Conservation (phyloP, 148 eudicot genomes). For the Nyssa sinensis region DNA sequence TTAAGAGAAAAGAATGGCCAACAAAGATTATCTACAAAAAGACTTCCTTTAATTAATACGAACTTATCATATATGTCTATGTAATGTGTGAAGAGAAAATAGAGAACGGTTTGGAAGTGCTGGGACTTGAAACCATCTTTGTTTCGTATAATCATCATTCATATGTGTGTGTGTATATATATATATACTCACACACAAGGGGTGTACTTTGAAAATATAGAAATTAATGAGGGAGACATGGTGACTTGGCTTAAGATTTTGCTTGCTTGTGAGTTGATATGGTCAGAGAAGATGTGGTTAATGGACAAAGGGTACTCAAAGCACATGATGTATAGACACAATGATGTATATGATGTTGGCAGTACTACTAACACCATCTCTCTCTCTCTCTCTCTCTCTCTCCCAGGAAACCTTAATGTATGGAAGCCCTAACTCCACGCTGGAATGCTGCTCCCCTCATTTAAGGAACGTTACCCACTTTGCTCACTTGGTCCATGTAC, state of each 20-base stretch:
- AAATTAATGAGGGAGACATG: background rate
- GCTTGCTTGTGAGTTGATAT: background rate
- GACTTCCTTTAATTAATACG: no score
- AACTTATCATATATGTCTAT: no score
- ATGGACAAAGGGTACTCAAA: background rate
- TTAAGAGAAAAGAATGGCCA: background rate
- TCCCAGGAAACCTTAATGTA: background rate
- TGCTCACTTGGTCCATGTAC: background rate
- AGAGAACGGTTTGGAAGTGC: no score
- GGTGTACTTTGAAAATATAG: no score
- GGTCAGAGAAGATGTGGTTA: background rate
- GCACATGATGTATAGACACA: background rate
- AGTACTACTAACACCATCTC: background rate
- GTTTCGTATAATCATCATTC: background rate
- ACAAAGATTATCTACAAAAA: no score
- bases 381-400: background rate
- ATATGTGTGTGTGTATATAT: background rate
- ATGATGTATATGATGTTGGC: background rate
- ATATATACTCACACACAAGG: no score
- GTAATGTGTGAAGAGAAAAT: no score
- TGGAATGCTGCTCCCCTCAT: background rate
- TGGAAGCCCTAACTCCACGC: slow-evolving; percentile 6
- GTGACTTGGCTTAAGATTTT: background rate
- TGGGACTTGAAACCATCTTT: background rate
- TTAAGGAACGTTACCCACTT: slow-evolving; percentile 2